A percentile compares a stretch with the other conserved stretches of the same genome.
Conservation (phyloP, 1,139 yeast species). For the Sugiyamaella xylanicola region DNA sequence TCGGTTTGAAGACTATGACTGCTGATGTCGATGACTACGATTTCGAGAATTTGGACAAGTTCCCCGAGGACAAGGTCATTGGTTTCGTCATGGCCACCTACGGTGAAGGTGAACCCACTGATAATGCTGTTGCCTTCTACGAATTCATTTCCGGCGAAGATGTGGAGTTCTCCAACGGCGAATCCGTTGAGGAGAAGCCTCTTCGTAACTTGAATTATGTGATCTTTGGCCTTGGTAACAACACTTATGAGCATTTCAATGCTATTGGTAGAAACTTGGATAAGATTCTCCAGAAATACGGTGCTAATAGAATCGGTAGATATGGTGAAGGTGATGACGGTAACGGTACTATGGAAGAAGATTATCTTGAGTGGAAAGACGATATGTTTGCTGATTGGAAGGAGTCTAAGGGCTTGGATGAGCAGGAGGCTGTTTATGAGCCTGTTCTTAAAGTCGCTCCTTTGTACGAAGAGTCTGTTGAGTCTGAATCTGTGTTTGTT, state of each 20-base stretch:
- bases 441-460: slow-evolving; percentile 60
- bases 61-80: slow-evolving; percentile 58
- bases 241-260: slow-evolving; percentile 89
- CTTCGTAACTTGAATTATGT: slow-evolving; percentile 67
- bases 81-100: slow-evolving; percentile 87
- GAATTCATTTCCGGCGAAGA: slow-evolving; percentile 43
- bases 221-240: slow-evolving; percentile 89
- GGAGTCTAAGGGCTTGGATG: slow-evolving; percentile 65
- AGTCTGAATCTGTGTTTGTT: slow-evolving; percentile 57
- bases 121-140: slow-evolving; percentile 77
- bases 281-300: slow-evolving; percentile 56
- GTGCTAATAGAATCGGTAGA: slow-evolving; percentile 70
- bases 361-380: slow-evolving; percentile 92
- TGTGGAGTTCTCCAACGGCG: slow-evolving; percentile 42
- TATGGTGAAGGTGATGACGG: slow-evolving; percentile 96
- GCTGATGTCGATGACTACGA: slow-evolving; percentile 90
- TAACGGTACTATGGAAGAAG: slow-evolving; percentile 92
- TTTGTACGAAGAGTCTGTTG: slow-evolving; percentile 40
- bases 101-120: slow-evolving; percentile 99
- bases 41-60: slow-evolving; percentile 67
- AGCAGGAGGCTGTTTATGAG: slow-evolving; percentile 74
- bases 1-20: slow-evolving; percentile 79
- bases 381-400: slow-evolving; percentile 66
- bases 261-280: slow-evolving; percentile 71
- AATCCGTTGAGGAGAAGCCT: slow-evolving; percentile 57